Base-by-base conservation (phyloP, 352 stramenopile species). In the Thraustotheca clavata region DNA sequence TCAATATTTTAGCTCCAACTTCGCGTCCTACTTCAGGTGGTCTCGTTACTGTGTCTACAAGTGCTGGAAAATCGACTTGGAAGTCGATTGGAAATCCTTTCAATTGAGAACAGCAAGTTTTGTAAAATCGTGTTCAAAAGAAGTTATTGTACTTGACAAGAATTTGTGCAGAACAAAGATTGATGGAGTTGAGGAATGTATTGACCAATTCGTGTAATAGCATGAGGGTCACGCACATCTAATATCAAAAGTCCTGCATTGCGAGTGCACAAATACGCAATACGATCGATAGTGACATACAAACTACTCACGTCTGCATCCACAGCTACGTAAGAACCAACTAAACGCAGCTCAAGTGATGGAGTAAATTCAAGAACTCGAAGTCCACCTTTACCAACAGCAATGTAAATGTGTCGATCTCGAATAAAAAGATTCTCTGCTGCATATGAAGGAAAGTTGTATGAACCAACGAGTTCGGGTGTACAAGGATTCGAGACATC, bases 11-110 rank as follows among this genome's bases (percentile, higher is more conserved):
- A 31, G n/a, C 72, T 8, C 61, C 70, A 18, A 48, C 59, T 46
- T 62, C 52, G 48, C 82, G 84, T 26, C 82, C 84, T 29, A 49
- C 76, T 20, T 86, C 70, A 59, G 84, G 82, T 46, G 78, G 90
- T 66, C 70, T 94, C 62, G 62, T 94, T 66, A 80, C 73, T n/a
- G 83, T 86, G 7, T 68, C 71, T 32, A 94, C 84, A 6, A 24
- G 72, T 6, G 79, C 87, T 32, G 75, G 75, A 70, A 73, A 69
- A 49, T 86, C 76, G 49, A 73, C 69, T 20, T 94, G 82, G 83
- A 69, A 71, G 36, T 77, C 90, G 49, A 68, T 78, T 48, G 81
- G 79, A 33, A 93, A 87, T 48, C 74, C 80, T 16, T 91, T 93
- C 70, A 35, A 79, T 31, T 88, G 73, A 75, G 32, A 32, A 43